Evolutionary conservation across 257 asterid species (phyloP), one percentile per base, ranked within the genome.

Genomic region (Fraxinus excelsior): DNA sequence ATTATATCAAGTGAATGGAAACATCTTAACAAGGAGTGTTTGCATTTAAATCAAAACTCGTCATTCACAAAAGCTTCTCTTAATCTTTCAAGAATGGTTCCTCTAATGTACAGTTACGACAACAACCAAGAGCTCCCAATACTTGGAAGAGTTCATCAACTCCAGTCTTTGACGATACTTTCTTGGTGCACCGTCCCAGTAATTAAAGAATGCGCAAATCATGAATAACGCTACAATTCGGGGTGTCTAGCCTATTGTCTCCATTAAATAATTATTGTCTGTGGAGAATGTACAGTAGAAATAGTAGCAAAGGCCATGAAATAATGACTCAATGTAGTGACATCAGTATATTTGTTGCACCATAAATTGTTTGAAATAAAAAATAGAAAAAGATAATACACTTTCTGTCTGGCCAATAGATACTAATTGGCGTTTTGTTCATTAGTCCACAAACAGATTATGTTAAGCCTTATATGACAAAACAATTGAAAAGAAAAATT

Each of bases 21-120:
- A 72, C 19, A 16, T 16, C 83, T 85, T 14, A 85, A 89, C 74
- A 70, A 35, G 74, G 79, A 82, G 51, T 78, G 80, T 40, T 80
- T 85, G 16, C 34, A 34, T 14, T 82, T 82, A 2, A 70, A 19
- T 13, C 46, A 53, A 53, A 53, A 53, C 9, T 5, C 31, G 26
- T 81, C 70, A 18, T 87, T 89, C 73, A 75, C 49, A 29, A 72
- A 51, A 75, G 84, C 84, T 21, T 67, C 84, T 12, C 79, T 87
- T 2, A 84, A 84, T 25, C 67, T 74, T 16, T 86, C 93, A 0
- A 76, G 83, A 19, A 74, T 84, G 90, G 83, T 89, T 23, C 88
- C 88, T 23, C 56, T 77, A 11, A 85, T 85, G 88, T 82, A 85
- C 58, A 62, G 46, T 28, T 78, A 85, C 37, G 74, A 78, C n/a